Conservation (phyloP, 2,329 filamentous ascomycete species). For the Penicillium thymicola region DNA sequence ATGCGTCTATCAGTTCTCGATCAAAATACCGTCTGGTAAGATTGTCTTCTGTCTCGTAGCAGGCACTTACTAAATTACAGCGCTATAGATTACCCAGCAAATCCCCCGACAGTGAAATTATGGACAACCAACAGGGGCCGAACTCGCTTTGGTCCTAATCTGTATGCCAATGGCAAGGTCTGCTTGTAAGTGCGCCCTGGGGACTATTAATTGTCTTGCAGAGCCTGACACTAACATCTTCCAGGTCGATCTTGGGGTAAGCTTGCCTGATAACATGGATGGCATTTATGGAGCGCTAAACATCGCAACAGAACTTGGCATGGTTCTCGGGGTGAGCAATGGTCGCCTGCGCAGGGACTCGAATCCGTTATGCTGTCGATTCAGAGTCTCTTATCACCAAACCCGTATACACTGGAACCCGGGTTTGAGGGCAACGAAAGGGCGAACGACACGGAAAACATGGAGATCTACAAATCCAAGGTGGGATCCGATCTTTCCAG, state of each 20-base stretch:
- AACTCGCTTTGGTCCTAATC: constrained; percentile 94
- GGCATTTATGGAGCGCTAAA: constrained; percentile 8
- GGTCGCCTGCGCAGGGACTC: constrained; percentile 92
- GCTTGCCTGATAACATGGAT: constrained; percentile 11
- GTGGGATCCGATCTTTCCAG: constrained; percentile 44
- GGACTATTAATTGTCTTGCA: not conserved
- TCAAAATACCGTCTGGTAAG: constrained; percentile 72
- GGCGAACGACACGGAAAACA: constrained; percentile 66
- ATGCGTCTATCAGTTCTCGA: constrained; percentile 58
- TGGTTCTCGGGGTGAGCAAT: constrained; percentile 85
- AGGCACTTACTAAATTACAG: not conserved
- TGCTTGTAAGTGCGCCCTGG: constrained; percentile 65
- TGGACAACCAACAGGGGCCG: constrained; percentile 85
- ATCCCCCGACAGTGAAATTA: constrained; percentile 59
- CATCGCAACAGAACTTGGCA: constrained; percentile 76
- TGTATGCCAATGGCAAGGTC: constrained; percentile 86
- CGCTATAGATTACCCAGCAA: constrained; percentile 71
- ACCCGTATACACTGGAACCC: constrained; percentile 95
- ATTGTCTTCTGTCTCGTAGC: not conserved
- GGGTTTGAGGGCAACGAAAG: constrained; percentile 76
- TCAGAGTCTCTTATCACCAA: constrained; percentile 89
- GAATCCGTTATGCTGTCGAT: constrained; percentile 95
- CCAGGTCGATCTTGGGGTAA: constrained; percentile 81
- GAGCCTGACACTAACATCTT: constrained; percentile 15
- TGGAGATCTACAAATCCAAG: constrained; percentile 75